A percentile compares a stretch with the other conserved stretches of the same genome.
These are phyloP conservation scores for Takakia lepidozioides DNA, from an alignment of 225 moss, liverwort and hornwort species.

Conservation along the genomic window DNA sequence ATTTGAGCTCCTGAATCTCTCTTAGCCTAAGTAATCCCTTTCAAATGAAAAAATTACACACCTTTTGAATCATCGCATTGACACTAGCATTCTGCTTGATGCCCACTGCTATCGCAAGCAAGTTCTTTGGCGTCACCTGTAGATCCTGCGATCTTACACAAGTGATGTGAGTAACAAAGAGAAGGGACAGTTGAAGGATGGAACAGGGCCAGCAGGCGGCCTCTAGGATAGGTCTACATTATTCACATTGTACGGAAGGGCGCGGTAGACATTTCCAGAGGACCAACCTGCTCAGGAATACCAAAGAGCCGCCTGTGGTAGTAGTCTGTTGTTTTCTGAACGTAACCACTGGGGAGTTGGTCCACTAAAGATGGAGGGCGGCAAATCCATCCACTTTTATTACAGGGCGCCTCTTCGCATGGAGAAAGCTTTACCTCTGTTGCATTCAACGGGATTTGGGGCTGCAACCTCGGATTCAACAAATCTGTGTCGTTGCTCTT, in stretches of 20 bases:
- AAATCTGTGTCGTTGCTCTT: not conserved
- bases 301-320: slow-evolving; percentile 44
- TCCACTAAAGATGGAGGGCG: slow-evolving; percentile 40
- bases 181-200: not conserved
- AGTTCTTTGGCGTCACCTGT: slow-evolving; percentile 39
- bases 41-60: no score
- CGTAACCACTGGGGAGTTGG: slow-evolving; percentile 41
- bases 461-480: slow-evolving; percentile 2
- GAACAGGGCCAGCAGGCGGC: not conserved
- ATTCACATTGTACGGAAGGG: not conserved
- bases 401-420: slow-evolving; percentile 7
- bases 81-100: slow-evolving; percentile 54
- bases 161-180: not conserved
- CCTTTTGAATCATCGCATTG: slow-evolving; percentile 60
- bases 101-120: slow-evolving; percentile 55
- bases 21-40: no score
- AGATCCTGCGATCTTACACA: slow-evolving; percentile 33
- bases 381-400: slow-evolving; percentile 43
- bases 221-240: no score
- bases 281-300: slow-evolving; percentile 1
- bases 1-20: no score
- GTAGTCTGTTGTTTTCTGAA: slow-evolving; percentile 46
- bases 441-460: slow-evolving; percentile 1
- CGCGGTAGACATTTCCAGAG: slow-evolving; percentile 2
- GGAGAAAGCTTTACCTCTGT: slow-evolving; percentile 3